These are phyloP conservation scores for Chrysopogon serrulatus DNA, from an alignment of 176 grass and related monocot genomes.

Conservation along the genomic window DNA sequence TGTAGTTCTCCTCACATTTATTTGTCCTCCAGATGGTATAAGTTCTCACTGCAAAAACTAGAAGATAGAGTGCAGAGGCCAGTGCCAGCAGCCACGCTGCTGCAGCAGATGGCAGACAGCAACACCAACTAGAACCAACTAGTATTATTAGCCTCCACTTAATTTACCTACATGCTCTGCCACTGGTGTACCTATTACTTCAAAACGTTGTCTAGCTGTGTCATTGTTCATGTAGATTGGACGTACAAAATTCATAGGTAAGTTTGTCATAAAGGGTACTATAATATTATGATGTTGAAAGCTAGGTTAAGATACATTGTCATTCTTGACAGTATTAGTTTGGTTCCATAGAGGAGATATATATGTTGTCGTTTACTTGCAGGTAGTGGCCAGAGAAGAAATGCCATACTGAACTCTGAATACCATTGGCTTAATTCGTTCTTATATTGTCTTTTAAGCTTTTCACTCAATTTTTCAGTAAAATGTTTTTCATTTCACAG, in stretches of 20 bases:
- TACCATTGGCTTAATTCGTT: background rate
- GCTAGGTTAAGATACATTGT: background rate
- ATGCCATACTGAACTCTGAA: background rate
- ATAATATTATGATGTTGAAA: background rate
- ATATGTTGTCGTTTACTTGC: background rate
- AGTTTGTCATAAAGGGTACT: background rate
- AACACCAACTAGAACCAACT: too few relatives aligned
- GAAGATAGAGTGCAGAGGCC: too few relatives aligned
- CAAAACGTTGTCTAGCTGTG: background rate
- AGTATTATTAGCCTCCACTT: too few relatives aligned
- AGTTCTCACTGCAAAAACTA: too few relatives aligned
- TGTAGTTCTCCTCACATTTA: too few relatives aligned
- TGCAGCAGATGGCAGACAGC: too few relatives aligned
- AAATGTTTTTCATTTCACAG: background rate
- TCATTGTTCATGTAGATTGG: background rate
- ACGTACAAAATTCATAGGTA: background rate
- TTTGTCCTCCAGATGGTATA: too few relatives aligned
- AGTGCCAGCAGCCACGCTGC: too few relatives aligned
- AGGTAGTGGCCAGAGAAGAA: too few relatives aligned
- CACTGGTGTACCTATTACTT: background rate
- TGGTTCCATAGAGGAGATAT: background rate
- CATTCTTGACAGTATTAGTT: background rate
- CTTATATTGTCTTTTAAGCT: background rate
- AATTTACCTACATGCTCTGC: too few relatives aligned
- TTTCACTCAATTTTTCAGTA: background rate